Evolutionary conservation across 169 alveolate genomes (phyloP), one percentile per base, ranked within the genome.

Genomic region (Plasmodium malariae): DNA sequence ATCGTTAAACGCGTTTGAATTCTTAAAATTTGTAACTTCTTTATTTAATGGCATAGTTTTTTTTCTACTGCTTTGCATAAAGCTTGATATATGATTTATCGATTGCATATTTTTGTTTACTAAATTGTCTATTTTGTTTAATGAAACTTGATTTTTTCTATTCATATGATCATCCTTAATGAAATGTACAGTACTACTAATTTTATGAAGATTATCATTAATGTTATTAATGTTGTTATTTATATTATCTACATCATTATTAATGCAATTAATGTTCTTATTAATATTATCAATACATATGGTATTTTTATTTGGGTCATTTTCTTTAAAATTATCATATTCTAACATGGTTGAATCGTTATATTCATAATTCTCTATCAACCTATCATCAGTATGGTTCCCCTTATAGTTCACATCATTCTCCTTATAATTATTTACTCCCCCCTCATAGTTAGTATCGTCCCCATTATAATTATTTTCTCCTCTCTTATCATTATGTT

Each of bases 81-180:
- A 67, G 5, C 62, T 48, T 0, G 91, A 83, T 40, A 83, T 60
- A 32, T 83, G 91, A 70, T 83, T 83, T 51, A 83, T 68, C 0
- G 91, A 83, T 59, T 83, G 91, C 91, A 83, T 83, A 40, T 83
- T 83, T 30, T 70, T 37, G 32, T 83, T 83, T 30, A 83, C 91
- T 32, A 83, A 43, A 36, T 21, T 83, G 59, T 83, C 91, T 49
- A 83, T 67, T 59, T 37, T 34, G 43, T 54, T 80, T 36, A 80
- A 43, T 9, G 90, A 70, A 24, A 60, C 21, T 28, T 65, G 40
- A 34, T 67, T 59, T 48, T 67, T 80, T n/a, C 36, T 28, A 37
- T 37, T 80, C 55, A 21, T 69, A 17, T 65, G 49, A 14, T 12
- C 14, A 0, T 14, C 14, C 40, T 51, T n/a, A n/a, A 54, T 68